Evolutionary conservation across 2,329 filamentous ascomycete species (phyloP).

Genomic region (Helotiales sp.): DNA sequence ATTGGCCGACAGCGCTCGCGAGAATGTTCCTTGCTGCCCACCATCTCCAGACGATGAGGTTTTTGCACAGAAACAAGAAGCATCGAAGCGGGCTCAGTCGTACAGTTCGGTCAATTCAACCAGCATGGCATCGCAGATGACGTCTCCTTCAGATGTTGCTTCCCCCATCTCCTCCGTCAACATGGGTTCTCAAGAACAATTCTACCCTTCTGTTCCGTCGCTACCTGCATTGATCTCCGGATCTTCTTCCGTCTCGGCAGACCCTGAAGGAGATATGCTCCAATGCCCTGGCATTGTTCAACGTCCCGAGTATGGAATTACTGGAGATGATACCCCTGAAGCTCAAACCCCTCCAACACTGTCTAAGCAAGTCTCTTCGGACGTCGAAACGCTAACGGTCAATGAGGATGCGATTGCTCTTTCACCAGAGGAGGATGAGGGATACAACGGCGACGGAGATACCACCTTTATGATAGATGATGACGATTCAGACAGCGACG

Average conservation of each 20-base stretch:
- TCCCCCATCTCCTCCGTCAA: conserved; percentile 52
- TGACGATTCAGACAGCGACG: conserved; percentile 42
- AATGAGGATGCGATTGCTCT: conserved; percentile 27
- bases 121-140: conserved; percentile 49
- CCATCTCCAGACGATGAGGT: conserved; percentile 53
- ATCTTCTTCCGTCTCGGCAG: conserved; percentile 67
- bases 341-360: conserved; percentile 38
- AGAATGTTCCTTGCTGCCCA: conserved; percentile 47
- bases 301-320: conserved; percentile 45
- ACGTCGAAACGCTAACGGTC: conserved; percentile 14
- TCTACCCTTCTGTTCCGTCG: conserved; percentile 65
- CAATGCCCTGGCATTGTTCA: conserved; percentile 53
- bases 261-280: conserved; percentile 65
- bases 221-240: conserved; percentile 67
- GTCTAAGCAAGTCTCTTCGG: conserved; percentile 33
- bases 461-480: conserved; percentile 25
- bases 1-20: conserved; percentile 17
- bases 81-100: conserved; percentile 36
- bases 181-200: conserved; percentile 47
- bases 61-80: conserved; percentile 36
- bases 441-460: conserved; percentile 41
- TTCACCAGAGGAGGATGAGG: conserved; percentile 36
- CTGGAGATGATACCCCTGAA: conserved; percentile 36
- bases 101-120: conserved; percentile 41
- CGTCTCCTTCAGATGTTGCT: conserved; percentile 35